These are phyloP conservation scores for Candolleomyces eurysporus DNA, from an alignment of 768 basidiomycete genomes.

Conservation along the genomic window DNA sequence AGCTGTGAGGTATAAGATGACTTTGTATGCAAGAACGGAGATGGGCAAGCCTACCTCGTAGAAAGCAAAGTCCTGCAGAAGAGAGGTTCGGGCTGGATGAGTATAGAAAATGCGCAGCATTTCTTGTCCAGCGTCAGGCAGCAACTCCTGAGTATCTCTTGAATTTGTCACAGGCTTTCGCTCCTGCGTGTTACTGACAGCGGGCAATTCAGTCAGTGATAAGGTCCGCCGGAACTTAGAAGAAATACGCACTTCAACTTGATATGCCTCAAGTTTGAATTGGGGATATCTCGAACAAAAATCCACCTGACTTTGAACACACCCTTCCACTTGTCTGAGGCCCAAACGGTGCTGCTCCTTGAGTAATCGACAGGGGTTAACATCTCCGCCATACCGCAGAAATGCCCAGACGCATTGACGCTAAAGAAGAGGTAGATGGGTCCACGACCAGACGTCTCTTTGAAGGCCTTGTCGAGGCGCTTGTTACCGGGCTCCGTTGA, in stretches of 20 bases:
- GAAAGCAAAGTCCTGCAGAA: conserved; percentile 91
- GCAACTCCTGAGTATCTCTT: conserved; percentile 94
- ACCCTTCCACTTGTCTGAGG: conserved; percentile 99
- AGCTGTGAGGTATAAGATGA: conserved; percentile 41
- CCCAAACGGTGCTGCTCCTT: conserved; percentile 95
- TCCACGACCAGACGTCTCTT: conserved; percentile 86
- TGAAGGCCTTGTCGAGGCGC: conserved; percentile 95
- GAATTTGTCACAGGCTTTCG: conserved; percentile 98
- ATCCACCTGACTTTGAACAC: conserved; percentile 99
- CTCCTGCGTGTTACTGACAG: conserved; percentile 87
- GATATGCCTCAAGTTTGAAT: conserved; percentile 85
- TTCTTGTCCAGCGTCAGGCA: conserved; percentile 94
- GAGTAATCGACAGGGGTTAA: conserved; percentile 94
- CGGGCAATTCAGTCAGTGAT: conserved; percentile 12
- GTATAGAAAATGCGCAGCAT: conserved; percentile 95
- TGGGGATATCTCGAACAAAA: conserved; percentile 94
- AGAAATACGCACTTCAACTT: conserved; percentile 63
- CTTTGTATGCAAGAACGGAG: neutral
- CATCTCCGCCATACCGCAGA: conserved; percentile 99
- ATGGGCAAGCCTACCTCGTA: conserved; percentile 64
- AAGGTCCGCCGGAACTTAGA: neutral
- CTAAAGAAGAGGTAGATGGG: conserved; percentile 99
- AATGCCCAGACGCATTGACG: conserved; percentile 96
- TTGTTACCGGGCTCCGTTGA: conserved; percentile 98
- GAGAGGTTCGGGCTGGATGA: conserved; percentile 88